These are phyloP conservation scores for Candida montana DNA, from an alignment of 805 yeast genomes.

Conservation along the genomic window DNA sequence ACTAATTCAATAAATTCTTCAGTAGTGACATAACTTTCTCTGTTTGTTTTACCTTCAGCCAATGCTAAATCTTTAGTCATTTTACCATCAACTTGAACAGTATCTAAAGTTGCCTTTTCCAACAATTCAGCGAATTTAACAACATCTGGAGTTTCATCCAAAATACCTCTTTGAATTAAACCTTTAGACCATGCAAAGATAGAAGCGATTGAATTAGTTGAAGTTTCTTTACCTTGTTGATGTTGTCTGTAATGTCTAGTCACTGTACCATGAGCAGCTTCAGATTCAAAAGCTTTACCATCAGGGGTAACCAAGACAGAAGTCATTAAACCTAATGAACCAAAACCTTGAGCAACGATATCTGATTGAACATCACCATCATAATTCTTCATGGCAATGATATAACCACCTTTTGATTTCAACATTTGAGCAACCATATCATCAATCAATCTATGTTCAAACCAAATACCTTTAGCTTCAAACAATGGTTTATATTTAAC, in stretches of 20 bases:
- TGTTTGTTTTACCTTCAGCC: conserved; percentile 80
- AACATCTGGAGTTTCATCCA: conserved; percentile 84
- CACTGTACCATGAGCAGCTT: conserved; percentile 99
- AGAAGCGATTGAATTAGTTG: conserved; percentile 95
- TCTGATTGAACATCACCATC: conserved; percentile 98
- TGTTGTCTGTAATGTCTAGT: conserved; percentile 95
- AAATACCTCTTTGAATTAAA: conserved; percentile 82
- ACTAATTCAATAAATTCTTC: conserved; percentile 88
- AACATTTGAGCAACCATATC: conserved; percentile 99
- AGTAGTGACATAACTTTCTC: conserved; percentile 80
- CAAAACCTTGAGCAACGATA: conserved; percentile 97
- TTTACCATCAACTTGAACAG: conserved; percentile 75
- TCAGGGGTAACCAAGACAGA: conserved; percentile 96
- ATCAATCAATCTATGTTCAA: conserved; percentile 93
- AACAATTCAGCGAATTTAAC: conserved; percentile 69
- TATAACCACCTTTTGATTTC: conserved; percentile 90
- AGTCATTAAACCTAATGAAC: conserved; percentile 95
- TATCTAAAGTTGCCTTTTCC: conserved; percentile 81
- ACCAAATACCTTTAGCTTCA: conserved; percentile 84
- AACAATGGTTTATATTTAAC: conserved; percentile 61
- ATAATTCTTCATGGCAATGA: conserved; percentile 95
- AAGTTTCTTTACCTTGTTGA: conserved; percentile 95
- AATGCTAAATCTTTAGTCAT: conserved; percentile 97
- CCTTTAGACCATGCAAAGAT: conserved; percentile 98
- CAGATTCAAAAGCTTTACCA: conserved; percentile 91